Evolutionary conservation across 495 filamentous ascomycete genomes (phyloP).

Genomic region (Annulohypoxylon stygium): DNA sequence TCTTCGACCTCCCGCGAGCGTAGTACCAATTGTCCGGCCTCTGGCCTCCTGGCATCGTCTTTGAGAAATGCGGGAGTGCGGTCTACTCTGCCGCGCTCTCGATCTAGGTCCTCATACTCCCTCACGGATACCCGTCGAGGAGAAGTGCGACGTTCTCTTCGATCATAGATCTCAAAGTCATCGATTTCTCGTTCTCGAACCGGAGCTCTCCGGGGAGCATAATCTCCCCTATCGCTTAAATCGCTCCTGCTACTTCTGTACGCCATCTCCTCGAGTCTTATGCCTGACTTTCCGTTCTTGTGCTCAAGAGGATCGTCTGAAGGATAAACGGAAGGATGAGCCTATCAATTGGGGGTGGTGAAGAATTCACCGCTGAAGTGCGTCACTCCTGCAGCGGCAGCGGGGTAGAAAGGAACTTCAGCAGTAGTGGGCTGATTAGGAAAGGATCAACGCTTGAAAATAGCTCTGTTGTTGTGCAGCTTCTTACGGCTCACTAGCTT

Average conservation of each 20-base stretch:
- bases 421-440: slow-evolving; percentile 37
- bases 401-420: slow-evolving; percentile 44
- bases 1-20: slow-evolving; percentile 61
- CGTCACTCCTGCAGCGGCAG: slow-evolving; percentile 46
- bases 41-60: slow-evolving; percentile 54
- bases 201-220: slow-evolving; percentile 40
- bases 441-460: slow-evolving; percentile 36
- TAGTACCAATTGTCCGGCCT: slow-evolving; percentile 59
- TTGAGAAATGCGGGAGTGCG: slow-evolving; percentile 60
- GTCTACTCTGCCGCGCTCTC: slow-evolving; percentile 48
- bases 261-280: slow-evolving; percentile 42
- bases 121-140: slow-evolving; percentile 52
- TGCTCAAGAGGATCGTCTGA: slow-evolving; percentile 19
- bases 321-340: slow-evolving; percentile 32
- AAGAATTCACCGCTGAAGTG: slow-evolving; percentile 44
- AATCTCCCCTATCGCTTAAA: slow-evolving; percentile 59
- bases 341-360: slow-evolving; percentile 37
- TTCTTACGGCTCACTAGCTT: slow-evolving; percentile 17
- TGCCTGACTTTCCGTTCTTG: slow-evolving; percentile 16
- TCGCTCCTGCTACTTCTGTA: slow-evolving; percentile 54
- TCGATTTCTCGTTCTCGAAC: slow-evolving; percentile 41
- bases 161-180: slow-evolving; percentile 48
- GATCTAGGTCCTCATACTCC: slow-evolving; percentile 57
- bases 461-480: slow-evolving; percentile 18
- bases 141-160: slow-evolving; percentile 53